A percentile compares a stretch with the other conserved stretches of the same genome.
Evolutionary conservation across 345 rosid species (phyloP).

Genomic region (Physaria fendleri): DNA sequence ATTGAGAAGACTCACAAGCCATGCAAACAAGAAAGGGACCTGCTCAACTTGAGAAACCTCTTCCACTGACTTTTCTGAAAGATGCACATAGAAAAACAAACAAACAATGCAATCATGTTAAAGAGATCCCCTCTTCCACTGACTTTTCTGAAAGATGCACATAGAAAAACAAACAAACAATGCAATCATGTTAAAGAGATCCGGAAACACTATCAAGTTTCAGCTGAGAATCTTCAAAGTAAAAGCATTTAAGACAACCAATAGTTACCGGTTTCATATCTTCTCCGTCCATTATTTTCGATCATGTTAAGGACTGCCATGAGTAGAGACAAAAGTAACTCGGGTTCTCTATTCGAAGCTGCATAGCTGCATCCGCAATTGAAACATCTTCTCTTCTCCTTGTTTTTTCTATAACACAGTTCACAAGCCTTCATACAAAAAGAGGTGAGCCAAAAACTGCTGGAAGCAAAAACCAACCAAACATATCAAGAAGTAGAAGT

Average conservation of each 20-base stretch:
- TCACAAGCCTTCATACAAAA: conserved; percentile 64
- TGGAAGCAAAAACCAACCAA: background rate
- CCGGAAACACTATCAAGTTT: background rate
- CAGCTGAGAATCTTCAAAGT: background rate
- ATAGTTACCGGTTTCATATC: conserved; percentile 44
- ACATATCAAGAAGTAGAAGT: background rate
- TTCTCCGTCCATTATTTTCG: conserved; percentile 37
- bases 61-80: conserved; percentile 24
- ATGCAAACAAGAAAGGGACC: conserved; percentile 54
- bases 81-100: conserved; percentile 25
- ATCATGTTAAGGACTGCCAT: conserved; percentile 54
- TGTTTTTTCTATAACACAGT: conserved; percentile 81
- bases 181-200: background rate
- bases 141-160: conserved; percentile 27
- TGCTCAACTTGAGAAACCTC: conserved; percentile 35
- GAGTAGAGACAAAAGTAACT: conserved; percentile 60
- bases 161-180: conserved; percentile 25
- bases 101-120: conserved; percentile 8
- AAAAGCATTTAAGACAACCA: background rate
- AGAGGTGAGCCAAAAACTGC: background rate
- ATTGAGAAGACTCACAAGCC: conserved; percentile 57
- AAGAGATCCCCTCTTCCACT: conserved; percentile 20
- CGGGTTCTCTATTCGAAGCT: conserved; percentile 71
- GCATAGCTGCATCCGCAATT: conserved; percentile 91
- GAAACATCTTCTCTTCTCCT: conserved; percentile 59